Conservation (phyloP, 2,329 filamentous ascomycete genomes). For the Sporothrix pseudoabietina region DNA sequence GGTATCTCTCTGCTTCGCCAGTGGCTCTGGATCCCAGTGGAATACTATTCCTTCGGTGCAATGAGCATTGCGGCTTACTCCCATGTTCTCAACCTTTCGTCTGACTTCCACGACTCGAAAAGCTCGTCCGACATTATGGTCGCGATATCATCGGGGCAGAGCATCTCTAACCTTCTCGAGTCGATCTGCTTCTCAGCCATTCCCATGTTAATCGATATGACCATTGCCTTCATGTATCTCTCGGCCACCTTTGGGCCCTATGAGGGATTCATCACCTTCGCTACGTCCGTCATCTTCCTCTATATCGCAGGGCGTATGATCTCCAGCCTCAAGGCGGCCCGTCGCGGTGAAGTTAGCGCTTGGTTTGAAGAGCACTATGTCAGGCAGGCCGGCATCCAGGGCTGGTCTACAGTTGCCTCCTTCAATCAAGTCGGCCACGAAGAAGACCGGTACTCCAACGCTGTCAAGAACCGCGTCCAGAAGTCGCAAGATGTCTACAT, state of each 20-base stretch:
- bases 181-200: slow-evolving; percentile 60
- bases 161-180: slow-evolving; percentile 59
- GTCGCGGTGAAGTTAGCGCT: slow-evolving; percentile 55
- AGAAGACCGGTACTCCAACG: slow-evolving; percentile 55
- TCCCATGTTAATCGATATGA: slow-evolving; percentile 63
- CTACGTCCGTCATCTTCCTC: slow-evolving; percentile 59
- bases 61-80: slow-evolving; percentile 59
- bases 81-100: slow-evolving; percentile 62
- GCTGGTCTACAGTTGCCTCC: slow-evolving; percentile 61
- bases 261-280: slow-evolving; percentile 63
- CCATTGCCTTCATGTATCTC: slow-evolving; percentile 61
- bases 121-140: slow-evolving; percentile 61
- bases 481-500: slow-evolving; percentile 47
- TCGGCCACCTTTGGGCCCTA: slow-evolving; percentile 61
- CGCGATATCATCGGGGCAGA: slow-evolving; percentile 57
- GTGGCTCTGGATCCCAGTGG: slow-evolving; percentile 61
- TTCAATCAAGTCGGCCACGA: slow-evolving; percentile 63
- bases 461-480: slow-evolving; percentile 48
- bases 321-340: slow-evolving; percentile 51
- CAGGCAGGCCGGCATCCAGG: slow-evolving; percentile 58
- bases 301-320: slow-evolving; percentile 58
- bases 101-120: slow-evolving; percentile 63
- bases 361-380: slow-evolving; percentile 59
- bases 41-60: slow-evolving; percentile 58
- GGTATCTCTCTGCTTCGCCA: slow-evolving; percentile 57